Percentiles rank a stretch among this genome's conserved stretches.
Conservation (phyloP, 805 yeast genomes). For the Yarrowia bubula region DNA sequence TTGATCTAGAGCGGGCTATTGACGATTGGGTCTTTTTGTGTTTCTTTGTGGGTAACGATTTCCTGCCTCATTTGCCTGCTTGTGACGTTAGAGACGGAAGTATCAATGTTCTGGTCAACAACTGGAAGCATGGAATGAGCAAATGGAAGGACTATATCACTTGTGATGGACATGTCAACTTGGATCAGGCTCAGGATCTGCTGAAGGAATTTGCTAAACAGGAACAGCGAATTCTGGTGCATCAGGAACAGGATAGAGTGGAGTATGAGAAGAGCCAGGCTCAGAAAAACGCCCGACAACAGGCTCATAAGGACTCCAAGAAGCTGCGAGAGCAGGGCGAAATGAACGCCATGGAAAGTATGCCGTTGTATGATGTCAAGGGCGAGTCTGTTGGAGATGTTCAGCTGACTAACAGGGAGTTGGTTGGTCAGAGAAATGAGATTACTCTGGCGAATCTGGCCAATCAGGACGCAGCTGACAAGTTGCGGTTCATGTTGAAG, state of each 20-base stretch:
- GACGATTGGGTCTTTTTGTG: constrained; percentile 99
- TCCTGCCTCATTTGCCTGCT: constrained; percentile 92
- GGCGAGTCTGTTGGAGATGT: constrained; percentile 72
- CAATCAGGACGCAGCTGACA: constrained; percentile 65
- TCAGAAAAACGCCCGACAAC: neutral
- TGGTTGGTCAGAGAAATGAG: constrained; percentile 60
- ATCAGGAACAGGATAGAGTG: constrained; percentile 43
- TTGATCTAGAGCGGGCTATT: constrained; percentile 90
- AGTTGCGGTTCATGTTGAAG: constrained; percentile 44
- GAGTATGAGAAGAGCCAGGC: neutral
- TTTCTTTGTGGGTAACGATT: constrained; percentile 98
- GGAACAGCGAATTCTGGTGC: constrained; percentile 76
- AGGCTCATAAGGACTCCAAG: constrained; percentile 28
- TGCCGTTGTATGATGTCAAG: constrained; percentile 73
- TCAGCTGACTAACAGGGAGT: constrained; percentile 65
- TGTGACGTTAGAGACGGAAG: constrained; percentile 94
- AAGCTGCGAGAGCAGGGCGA: constrained; percentile 80
- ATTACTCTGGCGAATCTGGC: constrained; percentile 71
- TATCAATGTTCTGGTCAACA: constrained; percentile 71
- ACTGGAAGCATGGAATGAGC: constrained; percentile 80
- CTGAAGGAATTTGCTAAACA: constrained; percentile 62
- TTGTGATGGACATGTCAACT: constrained; percentile 79
- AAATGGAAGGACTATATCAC: constrained; percentile 74
- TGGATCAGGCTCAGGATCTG: constrained; percentile 72
- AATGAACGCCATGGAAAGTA: constrained; percentile 59